Evolutionary conservation across 768 basidiomycete species (phyloP).

Genomic region (Suillus luteus): DNA sequence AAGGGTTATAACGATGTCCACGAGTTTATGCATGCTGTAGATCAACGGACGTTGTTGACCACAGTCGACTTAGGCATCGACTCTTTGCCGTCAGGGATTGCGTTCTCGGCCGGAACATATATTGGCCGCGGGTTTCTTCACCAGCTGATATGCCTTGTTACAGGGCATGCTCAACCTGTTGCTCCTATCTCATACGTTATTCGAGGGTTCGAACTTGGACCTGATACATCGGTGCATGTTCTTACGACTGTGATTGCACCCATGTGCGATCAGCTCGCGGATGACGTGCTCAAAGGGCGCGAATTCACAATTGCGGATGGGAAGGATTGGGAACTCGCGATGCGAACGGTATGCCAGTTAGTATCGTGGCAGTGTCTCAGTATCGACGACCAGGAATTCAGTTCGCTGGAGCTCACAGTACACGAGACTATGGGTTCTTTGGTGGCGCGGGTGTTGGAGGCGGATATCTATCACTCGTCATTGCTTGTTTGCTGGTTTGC

Average conservation of each 20-base stretch:
- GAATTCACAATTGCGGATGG: conserved; percentile 23
- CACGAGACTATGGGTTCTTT: conserved; percentile 41
- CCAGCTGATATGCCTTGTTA: conserved; percentile 50
- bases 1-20: conserved; percentile 11
- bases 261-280: conserved; percentile 46
- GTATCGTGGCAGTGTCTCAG: conserved; percentile 47
- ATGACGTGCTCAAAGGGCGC: conserved; percentile 39
- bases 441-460: conserved; percentile 40
- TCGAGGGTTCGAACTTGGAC: conserved; percentile 46
- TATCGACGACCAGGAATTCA: conserved; percentile 36
- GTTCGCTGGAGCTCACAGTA: conserved; percentile 34
- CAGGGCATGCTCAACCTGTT: conserved; percentile 26
- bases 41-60: conserved; percentile 11
- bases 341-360: conserved; percentile 45
- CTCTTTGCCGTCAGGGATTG: conserved; percentile 50
- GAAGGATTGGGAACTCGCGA: conserved; percentile 42
- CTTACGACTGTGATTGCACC: conserved; percentile 50
- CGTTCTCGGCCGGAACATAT: conserved; percentile 54
- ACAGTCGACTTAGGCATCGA: conserved; percentile 52
- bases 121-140: conserved; percentile 61
- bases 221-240: conserved; percentile 42
- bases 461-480: conserved; percentile 36
- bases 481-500: conserved; percentile 63
- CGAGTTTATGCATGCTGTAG: conserved; percentile 3
- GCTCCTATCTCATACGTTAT: conserved; percentile 35